Conservation (phyloP, 257 asterid species). For the Scutellaria baicalensis region DNA sequence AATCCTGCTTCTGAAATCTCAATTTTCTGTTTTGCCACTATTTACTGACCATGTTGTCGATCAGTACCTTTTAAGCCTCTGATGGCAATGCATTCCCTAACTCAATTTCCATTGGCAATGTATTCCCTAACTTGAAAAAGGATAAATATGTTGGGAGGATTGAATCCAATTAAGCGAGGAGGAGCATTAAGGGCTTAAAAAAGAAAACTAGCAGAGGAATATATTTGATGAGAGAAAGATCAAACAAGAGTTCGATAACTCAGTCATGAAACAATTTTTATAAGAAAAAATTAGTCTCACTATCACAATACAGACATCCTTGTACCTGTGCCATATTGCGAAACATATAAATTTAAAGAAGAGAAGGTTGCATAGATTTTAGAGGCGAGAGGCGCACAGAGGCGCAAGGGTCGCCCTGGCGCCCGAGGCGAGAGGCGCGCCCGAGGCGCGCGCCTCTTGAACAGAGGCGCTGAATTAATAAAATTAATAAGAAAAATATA, state of each 20-base stretch:
- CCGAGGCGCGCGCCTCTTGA: no score
- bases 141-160: neutral
- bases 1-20: no score
- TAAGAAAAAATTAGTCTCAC: neutral
- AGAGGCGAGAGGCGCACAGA: no score
- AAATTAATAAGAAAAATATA: no score
- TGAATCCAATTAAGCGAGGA: neutral
- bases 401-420: no score
- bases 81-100: neutral
- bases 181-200: neutral
- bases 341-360: neutral
- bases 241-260: neutral
- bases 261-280: neutral
- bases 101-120: neutral
- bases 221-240: neutral
- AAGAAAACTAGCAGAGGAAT: neutral
- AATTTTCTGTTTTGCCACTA: no score
- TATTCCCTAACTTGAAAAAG: neutral
- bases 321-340: neutral
- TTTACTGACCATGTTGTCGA: no score
- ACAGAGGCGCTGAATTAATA: no score
- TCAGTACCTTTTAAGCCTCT: no score
- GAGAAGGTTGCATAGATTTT: neutral
- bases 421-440: no score
- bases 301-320: neutral